Percentiles rank a stretch among this genome's conserved stretches.
Conservation (phyloP, 2,329 filamentous ascomycete species). For the Alternaria sp. region DNA sequence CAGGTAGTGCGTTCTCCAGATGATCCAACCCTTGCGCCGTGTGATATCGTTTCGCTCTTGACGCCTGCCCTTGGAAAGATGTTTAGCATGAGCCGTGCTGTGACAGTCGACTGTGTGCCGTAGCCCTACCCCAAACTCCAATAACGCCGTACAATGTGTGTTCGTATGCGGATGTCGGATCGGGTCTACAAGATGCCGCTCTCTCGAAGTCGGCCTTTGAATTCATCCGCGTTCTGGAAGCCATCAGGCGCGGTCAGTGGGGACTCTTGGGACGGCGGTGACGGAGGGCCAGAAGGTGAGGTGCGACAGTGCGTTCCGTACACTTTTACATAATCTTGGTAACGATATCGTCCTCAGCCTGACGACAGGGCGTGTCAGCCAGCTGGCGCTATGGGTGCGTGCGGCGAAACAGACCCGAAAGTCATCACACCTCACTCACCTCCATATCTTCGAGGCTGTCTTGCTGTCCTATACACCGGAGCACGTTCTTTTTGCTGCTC, state of each 20-base stretch:
- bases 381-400: conserved; percentile 32
- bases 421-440: conserved; percentile 67
- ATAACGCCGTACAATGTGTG: conserved; percentile 33
- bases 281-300: conserved; percentile 13
- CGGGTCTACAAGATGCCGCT: conserved; percentile 39
- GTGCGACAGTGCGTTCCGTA: conserved; percentile 17
- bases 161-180: conserved; percentile 8
- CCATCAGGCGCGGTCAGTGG: conserved; percentile 38
- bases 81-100: conserved; percentile 30
- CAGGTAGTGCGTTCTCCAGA: conserved; percentile 47
- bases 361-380: conserved; percentile 54
- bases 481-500: conserved; percentile 98
- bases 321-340: conserved; percentile 78
- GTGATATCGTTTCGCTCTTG: conserved; percentile 17
- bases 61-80: conserved; percentile 24
- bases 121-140: conserved; percentile 23
- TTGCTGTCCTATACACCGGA: conserved; percentile 94
- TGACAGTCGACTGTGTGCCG: conserved; percentile 31
- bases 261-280: conserved; percentile 19
- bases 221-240: conserved; percentile 40
- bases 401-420: conserved; percentile 23
- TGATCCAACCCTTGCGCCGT: conserved; percentile 18
- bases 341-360: conserved; percentile 85
- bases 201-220: conserved; percentile 38
- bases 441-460: conserved; percentile 99